Evolutionary conservation across 176 grass and related monocot species (phyloP), one percentile per base, ranked within the genome.

Genomic region (Panicum miliaceum): DNA sequence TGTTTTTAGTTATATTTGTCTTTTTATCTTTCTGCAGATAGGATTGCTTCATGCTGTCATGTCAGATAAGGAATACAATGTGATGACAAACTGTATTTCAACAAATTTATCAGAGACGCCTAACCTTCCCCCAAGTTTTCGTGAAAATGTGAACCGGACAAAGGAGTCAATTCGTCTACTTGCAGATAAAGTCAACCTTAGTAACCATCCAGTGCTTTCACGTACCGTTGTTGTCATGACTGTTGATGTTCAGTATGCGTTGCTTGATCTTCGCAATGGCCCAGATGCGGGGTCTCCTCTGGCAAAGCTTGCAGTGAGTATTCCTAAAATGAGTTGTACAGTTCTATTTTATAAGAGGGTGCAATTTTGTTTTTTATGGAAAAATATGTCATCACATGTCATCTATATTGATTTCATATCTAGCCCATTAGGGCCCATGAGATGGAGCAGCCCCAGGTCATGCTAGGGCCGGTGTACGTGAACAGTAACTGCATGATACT

Each of bases 1-100:
- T 72, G 37, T 68, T 60, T 29, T 29, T 51, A 32, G 38, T 89
- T 81, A 25, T 45, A 15, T 67, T 14, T 68, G 25, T 62, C 68
- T 19, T 60, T 52, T 76, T 46, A 80, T 71, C 47, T 54, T 53
- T 86, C 61, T 84, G 79, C 93, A 98, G 93, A 86, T 98, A 78
- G 90, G 90, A 35, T 85, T 95, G 73, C 89, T 98, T 14, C 96
- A 98, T 74, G 93, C 71, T 81, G 83, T 93, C 61, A 98, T 98
- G 96, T 95, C 93, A 63, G 89, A 93, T 88, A 98, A 95, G 79
- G 96, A 98, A 84, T 98, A 98, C 83, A 88, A 84, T 91, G 93
- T 98, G 59, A 95, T 92, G 72, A 90, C 89, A 74, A 93, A 77
- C 73, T 98, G 96, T 85, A 82, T 95, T 86, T 93, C 89, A 0